phyloP scores from a whole-genome alignment of 495 filamentous ascomycete genomes.

The Hypoxylon fragiforme region DNA sequence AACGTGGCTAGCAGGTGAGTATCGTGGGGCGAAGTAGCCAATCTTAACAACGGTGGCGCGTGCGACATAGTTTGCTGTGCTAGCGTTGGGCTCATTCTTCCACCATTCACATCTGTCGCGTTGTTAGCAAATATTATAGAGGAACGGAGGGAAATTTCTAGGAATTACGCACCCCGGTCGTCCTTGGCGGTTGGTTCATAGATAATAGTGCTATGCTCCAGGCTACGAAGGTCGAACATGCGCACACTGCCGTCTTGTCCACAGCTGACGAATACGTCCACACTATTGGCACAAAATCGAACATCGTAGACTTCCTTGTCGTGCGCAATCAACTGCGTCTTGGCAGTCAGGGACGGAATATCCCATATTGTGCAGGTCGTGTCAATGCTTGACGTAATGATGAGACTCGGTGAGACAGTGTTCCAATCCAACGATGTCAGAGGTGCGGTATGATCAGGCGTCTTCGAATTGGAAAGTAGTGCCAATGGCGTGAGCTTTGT shows the following conservation, averaged over 20 bases:
- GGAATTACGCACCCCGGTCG: conserved; percentile 69
- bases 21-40: conserved; percentile 95
- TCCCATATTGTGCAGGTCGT: conserved; percentile 99
- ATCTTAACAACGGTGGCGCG: conserved; percentile 81
- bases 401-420: conserved; percentile 88
- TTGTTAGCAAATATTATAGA: conserved; percentile 24
- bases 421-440: conserved; percentile 99
- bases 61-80: conserved; percentile 75
- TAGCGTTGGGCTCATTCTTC: conserved; percentile 63
- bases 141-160: not conserved
- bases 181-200: conserved; percentile 93
- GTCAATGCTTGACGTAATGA: conserved; percentile 98
- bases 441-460: conserved; percentile 94
- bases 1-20: conserved; percentile 95
- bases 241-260: conserved; percentile 96
- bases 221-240: conserved; percentile 96
- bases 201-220: conserved; percentile 98
- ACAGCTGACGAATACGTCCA: conserved; percentile 97
- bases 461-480: conserved; percentile 95
- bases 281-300: conserved; percentile 92
- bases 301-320: conserved; percentile 99
- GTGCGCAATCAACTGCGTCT: conserved; percentile 97
- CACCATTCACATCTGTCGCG: conserved; percentile 47
- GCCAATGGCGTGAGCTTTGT: conserved; percentile 93
- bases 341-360: conserved; percentile 95